These are phyloP conservation scores for Gleditsia sinensis DNA, from an alignment of 306 rosid genomes.

Conservation along the genomic window DNA sequence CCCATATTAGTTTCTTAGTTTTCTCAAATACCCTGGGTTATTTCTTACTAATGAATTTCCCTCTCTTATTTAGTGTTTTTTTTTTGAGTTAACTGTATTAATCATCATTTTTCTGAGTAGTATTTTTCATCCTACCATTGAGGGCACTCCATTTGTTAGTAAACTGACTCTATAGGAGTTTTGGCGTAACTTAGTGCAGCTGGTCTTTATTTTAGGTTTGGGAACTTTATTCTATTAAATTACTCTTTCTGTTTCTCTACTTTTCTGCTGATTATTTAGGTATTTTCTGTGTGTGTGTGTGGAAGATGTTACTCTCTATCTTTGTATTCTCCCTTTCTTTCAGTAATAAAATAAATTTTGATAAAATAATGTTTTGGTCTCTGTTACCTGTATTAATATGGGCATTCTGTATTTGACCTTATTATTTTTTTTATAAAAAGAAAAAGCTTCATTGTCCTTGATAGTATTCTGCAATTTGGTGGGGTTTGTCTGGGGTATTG, in stretches of 20 bases:
- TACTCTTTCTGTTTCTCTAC: not conserved
- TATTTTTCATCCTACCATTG: not conserved
- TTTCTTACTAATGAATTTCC: not conserved
- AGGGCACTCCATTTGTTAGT: not conserved
- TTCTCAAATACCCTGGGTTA: not conserved
- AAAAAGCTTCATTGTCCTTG: not conserved
- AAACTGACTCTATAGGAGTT: not conserved
- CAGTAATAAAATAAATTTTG: no score
- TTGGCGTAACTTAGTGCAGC: not conserved
- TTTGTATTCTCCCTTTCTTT: no score
- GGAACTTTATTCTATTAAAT: not conserved
- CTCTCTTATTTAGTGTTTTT: conserved; percentile 2
- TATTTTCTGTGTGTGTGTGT: not conserved
- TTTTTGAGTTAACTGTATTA: not conserved
- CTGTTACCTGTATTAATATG: no score
- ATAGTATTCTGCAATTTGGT: not conserved
- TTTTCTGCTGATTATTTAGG: not conserved
- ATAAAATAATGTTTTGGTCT: no score
- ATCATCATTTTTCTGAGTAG: not conserved
- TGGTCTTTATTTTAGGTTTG: not conserved
- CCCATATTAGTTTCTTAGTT: not conserved
- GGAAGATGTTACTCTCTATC: no score
- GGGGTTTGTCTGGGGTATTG: not conserved
- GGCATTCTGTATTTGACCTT: no score
- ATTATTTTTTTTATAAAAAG: no score